These are phyloP conservation scores for Bipolaris victoriae DNA, from an alignment of 2,329 filamentous ascomycete genomes.

Conservation along the genomic window DNA sequence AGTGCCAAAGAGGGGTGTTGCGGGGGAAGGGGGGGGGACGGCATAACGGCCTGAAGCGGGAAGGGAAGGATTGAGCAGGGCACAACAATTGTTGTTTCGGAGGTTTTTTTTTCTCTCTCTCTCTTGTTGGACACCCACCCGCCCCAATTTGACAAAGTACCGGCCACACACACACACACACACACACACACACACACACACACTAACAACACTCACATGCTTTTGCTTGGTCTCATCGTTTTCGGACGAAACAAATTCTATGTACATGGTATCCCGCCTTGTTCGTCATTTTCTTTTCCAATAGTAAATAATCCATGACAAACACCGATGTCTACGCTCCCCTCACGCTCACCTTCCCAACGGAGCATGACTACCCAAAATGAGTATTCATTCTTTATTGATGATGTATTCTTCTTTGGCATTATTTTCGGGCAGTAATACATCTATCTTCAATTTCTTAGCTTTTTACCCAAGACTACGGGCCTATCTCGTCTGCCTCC, in stretches of 20 bases:
- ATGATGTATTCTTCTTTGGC: too few relatives aligned
- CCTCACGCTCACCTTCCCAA: too few relatives aligned
- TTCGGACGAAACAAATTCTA: too few relatives aligned
- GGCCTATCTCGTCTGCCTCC: constrained; percentile 38
- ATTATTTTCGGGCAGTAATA: not conserved
- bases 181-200: not conserved
- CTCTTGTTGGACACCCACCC: not conserved
- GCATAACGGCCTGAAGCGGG: constrained; percentile 25
- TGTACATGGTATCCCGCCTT: too few relatives aligned
- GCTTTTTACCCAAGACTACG: constrained; percentile 13
- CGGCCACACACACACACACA: not conserved
- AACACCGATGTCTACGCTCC: too few relatives aligned
- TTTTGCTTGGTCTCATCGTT: too few relatives aligned
- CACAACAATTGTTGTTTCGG: constrained; percentile 4
- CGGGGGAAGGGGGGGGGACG: constrained; percentile 3
- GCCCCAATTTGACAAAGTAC: too few relatives aligned
- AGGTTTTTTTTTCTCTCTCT: constrained; percentile 5
- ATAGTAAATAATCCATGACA: too few relatives aligned
- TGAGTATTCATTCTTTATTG: too few relatives aligned
- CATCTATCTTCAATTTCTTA: not conserved
- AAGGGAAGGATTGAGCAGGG: constrained; percentile 22
- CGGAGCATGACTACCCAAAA: too few relatives aligned
- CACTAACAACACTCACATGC: not conserved
- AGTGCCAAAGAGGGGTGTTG: not conserved
- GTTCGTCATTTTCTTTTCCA: too few relatives aligned